Conservation (phyloP, 805 yeast genomes). For the Kodamaea jinghongensis region DNA sequence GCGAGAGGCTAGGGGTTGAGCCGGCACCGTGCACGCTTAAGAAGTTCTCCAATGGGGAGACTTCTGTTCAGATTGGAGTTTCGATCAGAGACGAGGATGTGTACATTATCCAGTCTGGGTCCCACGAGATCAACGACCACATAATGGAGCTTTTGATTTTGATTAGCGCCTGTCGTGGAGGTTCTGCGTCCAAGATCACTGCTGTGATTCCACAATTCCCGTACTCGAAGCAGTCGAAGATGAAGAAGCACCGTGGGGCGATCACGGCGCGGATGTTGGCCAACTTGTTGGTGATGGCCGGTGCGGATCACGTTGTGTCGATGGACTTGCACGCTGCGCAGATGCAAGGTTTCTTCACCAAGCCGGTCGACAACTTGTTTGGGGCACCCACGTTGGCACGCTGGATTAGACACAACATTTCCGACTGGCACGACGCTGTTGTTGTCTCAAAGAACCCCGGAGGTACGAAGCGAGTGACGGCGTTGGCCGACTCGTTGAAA, state of each 20-base stretch:
- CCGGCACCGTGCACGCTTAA: conserved; percentile 90
- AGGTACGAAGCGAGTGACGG: conserved; percentile 96
- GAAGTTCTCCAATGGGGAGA: conserved; percentile 96
- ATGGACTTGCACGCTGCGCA: conserved; percentile 97
- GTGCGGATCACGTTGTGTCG: conserved; percentile 97
- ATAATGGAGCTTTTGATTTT: conserved; percentile 94
- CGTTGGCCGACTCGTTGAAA: conserved; percentile 93
- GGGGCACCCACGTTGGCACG: conserved; percentile 96
- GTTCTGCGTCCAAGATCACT: conserved; percentile 95
- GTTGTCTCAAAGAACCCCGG: conserved; percentile 99
- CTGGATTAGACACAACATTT: conserved; percentile 91
- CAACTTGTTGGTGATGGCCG: conserved; percentile 92
- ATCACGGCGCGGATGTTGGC: conserved; percentile 98
- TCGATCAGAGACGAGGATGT: conserved; percentile 97
- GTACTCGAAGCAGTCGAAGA: conserved; percentile 93
- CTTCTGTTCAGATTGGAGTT: conserved; percentile 91
- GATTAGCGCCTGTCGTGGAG: conserved; percentile 95
- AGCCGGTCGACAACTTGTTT: conserved; percentile 94
- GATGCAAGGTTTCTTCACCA: conserved; percentile 98
- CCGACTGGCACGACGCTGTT: conserved; percentile 83
- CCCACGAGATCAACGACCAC: conserved; percentile 85
- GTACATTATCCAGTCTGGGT: conserved; percentile 85
- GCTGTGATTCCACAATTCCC: conserved; percentile 98
- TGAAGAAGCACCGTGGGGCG: conserved; percentile 99
- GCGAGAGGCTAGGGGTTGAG: conserved; percentile 86